Evolutionary conservation across 2,329 filamentous ascomycete species (phyloP).

Genomic region (Penicillium sp.): DNA sequence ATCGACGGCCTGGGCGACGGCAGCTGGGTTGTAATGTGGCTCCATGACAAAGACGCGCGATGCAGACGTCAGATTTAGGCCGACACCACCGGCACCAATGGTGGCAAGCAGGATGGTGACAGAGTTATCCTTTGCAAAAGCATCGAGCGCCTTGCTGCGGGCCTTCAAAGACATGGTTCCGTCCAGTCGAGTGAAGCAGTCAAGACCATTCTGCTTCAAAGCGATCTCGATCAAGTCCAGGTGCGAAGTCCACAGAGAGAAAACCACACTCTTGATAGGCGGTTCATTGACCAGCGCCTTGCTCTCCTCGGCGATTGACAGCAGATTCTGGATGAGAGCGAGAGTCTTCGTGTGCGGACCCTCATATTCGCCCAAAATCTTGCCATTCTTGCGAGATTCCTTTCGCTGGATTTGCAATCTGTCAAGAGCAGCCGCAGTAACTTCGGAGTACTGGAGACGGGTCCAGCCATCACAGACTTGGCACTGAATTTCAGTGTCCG

Average conservation of each 20-base stretch:
- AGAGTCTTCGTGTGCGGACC: slow-evolving; percentile 92
- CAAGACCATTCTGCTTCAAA: slow-evolving; percentile 58
- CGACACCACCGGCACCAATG: slow-evolving; percentile 87
- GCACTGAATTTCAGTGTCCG: slow-evolving; percentile 59
- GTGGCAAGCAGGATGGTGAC: slow-evolving; percentile 86
- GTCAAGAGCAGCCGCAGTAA: slow-evolving; percentile 61
- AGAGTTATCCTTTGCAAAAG: slow-evolving; percentile 70
- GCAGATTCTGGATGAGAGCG: slow-evolving; percentile 74
- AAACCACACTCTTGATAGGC: slow-evolving; percentile 90
- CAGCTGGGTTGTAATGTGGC: slow-evolving; percentile 94
- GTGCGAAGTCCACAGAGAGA: slow-evolving; percentile 94
- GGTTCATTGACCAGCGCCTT: slow-evolving; percentile 58
- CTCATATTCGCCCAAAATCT: slow-evolving; percentile 67
- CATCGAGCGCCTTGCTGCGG: slow-evolving; percentile 73
- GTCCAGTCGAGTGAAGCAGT: slow-evolving; percentile 76
- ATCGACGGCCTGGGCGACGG: slow-evolving; percentile 91
- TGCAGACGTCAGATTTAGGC: slow-evolving; percentile 84
- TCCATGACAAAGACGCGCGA: slow-evolving; percentile 96
- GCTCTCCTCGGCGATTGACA: slow-evolving; percentile 62
- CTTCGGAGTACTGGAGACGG: slow-evolving; percentile 64
- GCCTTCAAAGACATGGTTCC: slow-evolving; percentile 79
- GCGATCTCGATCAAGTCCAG: slow-evolving; percentile 89
- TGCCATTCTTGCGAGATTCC: slow-evolving; percentile 53
- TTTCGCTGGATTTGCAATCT: slow-evolving; percentile 54
- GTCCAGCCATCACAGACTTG: slow-evolving; percentile 68